Evolutionary conservation across 768 basidiomycete species (phyloP).

Genomic region (Auricularia heimuer): DNA sequence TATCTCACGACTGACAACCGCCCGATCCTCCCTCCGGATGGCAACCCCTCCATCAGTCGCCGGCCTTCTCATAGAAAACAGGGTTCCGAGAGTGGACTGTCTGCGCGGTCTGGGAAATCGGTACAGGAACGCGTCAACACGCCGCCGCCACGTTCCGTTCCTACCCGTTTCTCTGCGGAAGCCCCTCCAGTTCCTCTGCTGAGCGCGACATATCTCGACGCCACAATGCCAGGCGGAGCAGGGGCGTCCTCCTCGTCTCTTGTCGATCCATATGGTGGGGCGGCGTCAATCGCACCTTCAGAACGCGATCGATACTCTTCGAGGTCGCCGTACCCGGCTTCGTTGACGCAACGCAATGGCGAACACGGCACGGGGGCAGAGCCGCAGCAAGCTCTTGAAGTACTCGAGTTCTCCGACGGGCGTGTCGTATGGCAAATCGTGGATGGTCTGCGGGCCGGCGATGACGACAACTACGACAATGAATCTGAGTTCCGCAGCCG

Average conservation of each 20-base stretch:
- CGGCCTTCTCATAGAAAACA: conserved; percentile 18
- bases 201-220: background rate
- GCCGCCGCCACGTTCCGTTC: conserved; percentile 66
- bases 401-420: conserved; percentile 78
- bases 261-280: conserved; percentile 1
- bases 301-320: background rate
- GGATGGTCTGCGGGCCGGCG: conserved; percentile 71
- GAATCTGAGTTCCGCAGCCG: conserved; percentile 52
- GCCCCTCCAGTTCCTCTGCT: conserved; percentile 53
- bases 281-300: background rate
- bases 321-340: background rate
- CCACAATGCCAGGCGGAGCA: background rate
- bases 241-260: background rate
- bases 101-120: conserved; percentile 49
- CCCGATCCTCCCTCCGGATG: background rate
- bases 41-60: background rate
- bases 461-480: conserved; percentile 35
- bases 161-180: conserved; percentile 58
- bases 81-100: conserved; percentile 37
- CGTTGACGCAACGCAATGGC: background rate
- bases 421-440: conserved; percentile 83
- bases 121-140: conserved; percentile 76
- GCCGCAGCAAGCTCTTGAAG: conserved; percentile 57
- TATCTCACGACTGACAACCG: background rate
- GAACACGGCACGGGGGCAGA: conserved; percentile 21